Percentiles rank a stretch among this genome's conserved stretches.
These are phyloP conservation scores for Bullera alba DNA, from an alignment of 768 basidiomycete genomes.

Conservation along the genomic window DNA sequence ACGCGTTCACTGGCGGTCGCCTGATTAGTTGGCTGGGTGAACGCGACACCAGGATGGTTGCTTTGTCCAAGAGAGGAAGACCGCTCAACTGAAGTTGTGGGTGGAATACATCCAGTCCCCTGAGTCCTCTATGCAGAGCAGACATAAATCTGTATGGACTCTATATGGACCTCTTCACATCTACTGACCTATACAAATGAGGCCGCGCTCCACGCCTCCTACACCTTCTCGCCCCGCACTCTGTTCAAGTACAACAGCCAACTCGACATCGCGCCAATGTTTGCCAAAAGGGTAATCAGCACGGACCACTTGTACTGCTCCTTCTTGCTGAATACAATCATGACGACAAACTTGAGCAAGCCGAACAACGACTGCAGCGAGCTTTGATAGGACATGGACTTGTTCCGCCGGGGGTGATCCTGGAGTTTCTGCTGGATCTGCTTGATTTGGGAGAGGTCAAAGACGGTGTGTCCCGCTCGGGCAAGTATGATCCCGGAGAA, in stretches of 20 bases:
- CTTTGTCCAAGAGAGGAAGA: no score
- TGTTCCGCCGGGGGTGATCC: neutral
- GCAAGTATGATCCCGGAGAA: neutral
- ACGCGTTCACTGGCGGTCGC: no score
- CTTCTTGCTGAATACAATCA: neutral
- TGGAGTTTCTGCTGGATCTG: neutral
- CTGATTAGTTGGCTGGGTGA: no score
- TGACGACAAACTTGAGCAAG: neutral
- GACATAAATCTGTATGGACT: no score
- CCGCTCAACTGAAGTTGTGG: no score
- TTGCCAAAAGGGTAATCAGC: neutral
- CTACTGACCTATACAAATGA: no score
- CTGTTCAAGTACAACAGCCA: neutral
- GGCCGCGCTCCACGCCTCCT: no score
- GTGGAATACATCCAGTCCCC: no score
- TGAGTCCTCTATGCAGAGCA: no score
- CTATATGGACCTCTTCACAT: no score
- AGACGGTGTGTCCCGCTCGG: neutral
- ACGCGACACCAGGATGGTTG: no score
- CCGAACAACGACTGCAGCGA: neutral
- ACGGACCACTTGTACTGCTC: neutral
- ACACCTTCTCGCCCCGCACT: no score
- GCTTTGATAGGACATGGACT: neutral
- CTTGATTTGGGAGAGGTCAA: neutral
- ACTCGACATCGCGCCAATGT: neutral